Evolutionary conservation across 352 stramenopile genomes (phyloP), one percentile per base, ranked within the genome.

Genomic region (Globisporangium heterothallicum): DNA sequence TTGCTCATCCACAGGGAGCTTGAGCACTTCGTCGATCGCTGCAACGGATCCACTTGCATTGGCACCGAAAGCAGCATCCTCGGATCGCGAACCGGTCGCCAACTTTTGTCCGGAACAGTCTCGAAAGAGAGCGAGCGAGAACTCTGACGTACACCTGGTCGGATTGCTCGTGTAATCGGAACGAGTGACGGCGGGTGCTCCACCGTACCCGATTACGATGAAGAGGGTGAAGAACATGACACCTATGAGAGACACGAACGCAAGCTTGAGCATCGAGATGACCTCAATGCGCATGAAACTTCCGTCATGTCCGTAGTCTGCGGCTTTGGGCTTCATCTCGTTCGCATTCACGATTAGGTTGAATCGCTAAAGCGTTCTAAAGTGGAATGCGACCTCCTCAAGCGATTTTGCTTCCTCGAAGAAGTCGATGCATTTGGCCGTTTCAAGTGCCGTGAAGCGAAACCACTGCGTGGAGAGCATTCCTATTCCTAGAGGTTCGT

Each of bases 231-330:
- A 52, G 12, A 78, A 59, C 38, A 63, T 56, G 49, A 65, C 26
- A 0, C 67, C 53, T 22, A 34, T 40, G 7, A 58, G 44, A 6
- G 61, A 67, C 19, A 81, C 24, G 2, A 63, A 38, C 6, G 67
- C 30, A 14, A 86, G 49, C 56, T 86, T 86, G 50, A 83, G 54
- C 61, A 81, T 71, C 14, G 74, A 81, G 12, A 79, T 65, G 27
- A 84, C 72, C 41, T 86, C 74, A 35, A 86, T 77, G 26, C 70
- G 62, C 72, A 81, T 86, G 43, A 86, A 86, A 46, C 69, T 78
- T 32, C 71, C 70, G 48, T 78, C 72, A 4, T 63, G 46, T 0
- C 49, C 50, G 18, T 50, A 18, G 25, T 61, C 26, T 5, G 41
- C 42, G 25, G 42, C 32, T 8, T 52, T 57, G 1, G 49, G 3